Base-by-base conservation (phyloP, 768 basidiomycete genomes). In the Lactifluus volemus region DNA sequence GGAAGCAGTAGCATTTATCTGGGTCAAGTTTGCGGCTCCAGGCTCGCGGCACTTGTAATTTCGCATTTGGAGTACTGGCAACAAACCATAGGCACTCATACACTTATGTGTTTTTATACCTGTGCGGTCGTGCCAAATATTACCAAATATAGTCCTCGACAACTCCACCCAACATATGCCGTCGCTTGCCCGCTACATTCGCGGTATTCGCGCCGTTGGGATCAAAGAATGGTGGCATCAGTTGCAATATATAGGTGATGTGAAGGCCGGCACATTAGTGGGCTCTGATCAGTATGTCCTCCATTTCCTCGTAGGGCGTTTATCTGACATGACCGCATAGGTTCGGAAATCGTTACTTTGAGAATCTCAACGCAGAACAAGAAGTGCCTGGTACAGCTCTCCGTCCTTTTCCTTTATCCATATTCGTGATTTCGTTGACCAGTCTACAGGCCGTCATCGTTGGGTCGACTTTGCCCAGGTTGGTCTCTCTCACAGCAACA, bases 401-500 rank as follows among this genome's bases (percentile, higher is more conserved):
- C n/a, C 0, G 5, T 32, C 15, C 15, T 11, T 8, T 15, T 11
- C 6, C 25, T 14, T 5, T 39, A 6, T 11, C 8, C 30, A 11
- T 15, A 2, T 6, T 34, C n/a, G 21, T 17, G 10, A 9, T 17
- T 19, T 9, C 48, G 36, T 12, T 44, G 9, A 51, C 45, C 8
- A 19, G 29, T 42, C 21, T 49, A 12, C 71, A 91, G 94, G 95
- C 68, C 90, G 96, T 67, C 93, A 97, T 71, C 84, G 96, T 73
- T 98, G 96, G 96, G 85, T 98, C 47, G 96, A 98, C 76, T 92
- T 81, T 69, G 81, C 87, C 17, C 93, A 97, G 77, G 90, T 91
- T 63, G 59, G 79, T 44, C 30, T 25, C 4, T 34, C 32, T 5
- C 32, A 34, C 32, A 34, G 32, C 32, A 34, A 1, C 2, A 25